A percentile compares a stretch with the other conserved stretches of the same genome.
Conservation (phyloP, 495 filamentous ascomycete genomes). For the Penicillium paradoxum region DNA sequence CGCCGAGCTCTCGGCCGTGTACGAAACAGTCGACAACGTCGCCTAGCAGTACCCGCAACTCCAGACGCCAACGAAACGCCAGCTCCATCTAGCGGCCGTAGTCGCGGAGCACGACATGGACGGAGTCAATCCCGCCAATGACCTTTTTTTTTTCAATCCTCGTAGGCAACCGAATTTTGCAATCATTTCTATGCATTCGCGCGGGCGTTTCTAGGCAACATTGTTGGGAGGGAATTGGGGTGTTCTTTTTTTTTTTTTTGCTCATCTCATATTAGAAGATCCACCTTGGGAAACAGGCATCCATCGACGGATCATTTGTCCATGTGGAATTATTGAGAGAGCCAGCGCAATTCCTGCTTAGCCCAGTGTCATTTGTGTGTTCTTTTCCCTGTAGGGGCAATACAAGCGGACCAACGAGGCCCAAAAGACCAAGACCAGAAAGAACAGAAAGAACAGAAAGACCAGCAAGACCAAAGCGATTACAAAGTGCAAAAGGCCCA, state of each 20-base stretch:
- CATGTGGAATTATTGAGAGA: too few species aligned
- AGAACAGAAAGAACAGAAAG: too few species aligned
- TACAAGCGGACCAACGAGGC: too few species aligned
- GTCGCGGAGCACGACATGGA: slow-evolving; percentile 17
- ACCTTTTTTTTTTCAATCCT: neutral
- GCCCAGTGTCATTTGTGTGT: too few species aligned
- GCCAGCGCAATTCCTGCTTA: too few species aligned
- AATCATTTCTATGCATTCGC: slow-evolving; percentile 6
- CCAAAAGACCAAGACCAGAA: too few species aligned
- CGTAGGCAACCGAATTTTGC: neutral
- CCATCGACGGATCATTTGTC: neutral
- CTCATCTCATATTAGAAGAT: neutral
- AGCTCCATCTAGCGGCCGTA: slow-evolving; percentile 12
- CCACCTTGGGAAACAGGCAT: neutral
- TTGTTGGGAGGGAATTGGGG: neutral
- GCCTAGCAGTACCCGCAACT: slow-evolving; percentile 13
- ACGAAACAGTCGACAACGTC: slow-evolving; percentile 26
- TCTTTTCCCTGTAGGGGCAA: too few species aligned
- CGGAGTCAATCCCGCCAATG: slow-evolving; percentile 26
- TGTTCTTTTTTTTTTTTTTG: neutral
- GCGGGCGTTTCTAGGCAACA: slow-evolving; percentile 12
- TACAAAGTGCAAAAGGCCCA: too few species aligned
- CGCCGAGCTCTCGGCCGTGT: slow-evolving; percentile 34
- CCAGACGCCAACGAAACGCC: slow-evolving; percentile 22
- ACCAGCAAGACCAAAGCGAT: too few species aligned